A percentile compares a stretch with the other conserved stretches of the same genome.
Conservation (phyloP, 2,329 filamentous ascomycete species). For the Colletotrichum tropicale region DNA sequence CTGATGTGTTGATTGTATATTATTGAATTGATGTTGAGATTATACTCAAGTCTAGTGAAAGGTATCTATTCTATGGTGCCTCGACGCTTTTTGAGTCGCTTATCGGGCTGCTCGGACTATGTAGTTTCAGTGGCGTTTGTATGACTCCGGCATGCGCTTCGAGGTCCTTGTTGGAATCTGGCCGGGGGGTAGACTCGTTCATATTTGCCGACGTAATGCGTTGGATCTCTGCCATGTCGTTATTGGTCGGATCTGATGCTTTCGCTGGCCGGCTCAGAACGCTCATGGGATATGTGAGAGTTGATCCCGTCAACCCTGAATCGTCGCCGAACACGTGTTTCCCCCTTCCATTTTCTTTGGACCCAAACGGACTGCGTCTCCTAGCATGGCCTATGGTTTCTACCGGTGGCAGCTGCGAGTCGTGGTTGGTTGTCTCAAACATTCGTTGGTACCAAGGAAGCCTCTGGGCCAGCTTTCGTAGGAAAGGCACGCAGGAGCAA, state of each 20-base stretch:
- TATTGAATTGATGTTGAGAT: neutral
- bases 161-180: neutral
- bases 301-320: neutral
- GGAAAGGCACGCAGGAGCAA: slow-evolving; percentile 33
- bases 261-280: neutral
- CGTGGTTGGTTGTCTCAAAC: slow-evolving; percentile 25
- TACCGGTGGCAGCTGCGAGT: neutral
- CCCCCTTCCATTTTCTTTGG: neutral
- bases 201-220: neutral
- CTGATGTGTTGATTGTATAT: neutral
- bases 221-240: neutral
- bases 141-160: neutral
- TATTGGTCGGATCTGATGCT: neutral
- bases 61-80: neutral
- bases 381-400: neutral
- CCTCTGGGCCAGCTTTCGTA: slow-evolving; percentile 29
- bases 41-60: neutral
- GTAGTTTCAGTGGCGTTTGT: neutral
- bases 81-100: neutral
- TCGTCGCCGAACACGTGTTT: neutral
- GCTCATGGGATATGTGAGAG: neutral
- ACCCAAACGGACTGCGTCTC: neutral
- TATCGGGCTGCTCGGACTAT: neutral
- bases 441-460: slow-evolving; percentile 28
- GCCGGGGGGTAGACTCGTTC: accelerated